Evolutionary conservation across 1,284 basidiomycete species (phyloP).

Genomic region (Cutaneotrichosporon dermatis): DNA sequence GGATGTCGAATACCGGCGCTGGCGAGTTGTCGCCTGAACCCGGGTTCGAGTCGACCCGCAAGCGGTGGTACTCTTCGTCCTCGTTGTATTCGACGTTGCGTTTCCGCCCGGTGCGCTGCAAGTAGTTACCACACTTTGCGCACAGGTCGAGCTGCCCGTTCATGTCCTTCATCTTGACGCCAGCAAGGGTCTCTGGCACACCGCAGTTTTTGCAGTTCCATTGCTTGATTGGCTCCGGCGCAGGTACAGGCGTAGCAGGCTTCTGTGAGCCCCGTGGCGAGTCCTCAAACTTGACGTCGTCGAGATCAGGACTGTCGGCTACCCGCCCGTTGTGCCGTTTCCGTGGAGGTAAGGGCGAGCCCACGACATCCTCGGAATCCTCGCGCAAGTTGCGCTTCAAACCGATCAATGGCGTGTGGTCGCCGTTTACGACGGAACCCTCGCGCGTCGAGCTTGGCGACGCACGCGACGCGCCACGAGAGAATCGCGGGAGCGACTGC

Average conservation of each 20-base stretch:
- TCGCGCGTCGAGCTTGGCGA: constrained; percentile 30
- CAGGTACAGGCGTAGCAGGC: neutral
- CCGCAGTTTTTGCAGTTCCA: constrained; percentile 94
- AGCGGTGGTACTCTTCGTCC: constrained; percentile 63
- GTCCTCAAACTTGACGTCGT: constrained; percentile 12
- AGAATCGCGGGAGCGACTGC: constrained; percentile 6
- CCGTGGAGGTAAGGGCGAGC: constrained; percentile 20
- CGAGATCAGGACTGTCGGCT: constrained; percentile 21
- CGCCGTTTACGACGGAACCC: constrained; percentile 26
- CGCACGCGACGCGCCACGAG: constrained; percentile 21
- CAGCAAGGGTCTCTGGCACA: constrained; percentile 75
- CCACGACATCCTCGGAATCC: constrained; percentile 22
- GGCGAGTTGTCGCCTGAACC: constrained; percentile 4
- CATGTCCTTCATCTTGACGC: constrained; percentile 80
- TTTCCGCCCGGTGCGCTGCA: constrained; percentile 19
- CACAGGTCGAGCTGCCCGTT: constrained; percentile 78
- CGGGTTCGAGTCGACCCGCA: constrained; percentile 37
- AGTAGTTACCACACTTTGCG: constrained; percentile 70
- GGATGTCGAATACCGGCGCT: constrained; percentile 14
- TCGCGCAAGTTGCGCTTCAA: constrained; percentile 29
- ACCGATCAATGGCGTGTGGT: constrained; percentile 18
- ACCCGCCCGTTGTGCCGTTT: constrained; percentile 24
- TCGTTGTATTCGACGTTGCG: constrained; percentile 29
- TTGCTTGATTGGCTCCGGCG: neutral
- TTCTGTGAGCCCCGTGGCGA: neutral